These are phyloP conservation scores for Paratinospora sagittata DNA, from an alignment of 164 flowering plant genomes.

Conservation along the genomic window DNA sequence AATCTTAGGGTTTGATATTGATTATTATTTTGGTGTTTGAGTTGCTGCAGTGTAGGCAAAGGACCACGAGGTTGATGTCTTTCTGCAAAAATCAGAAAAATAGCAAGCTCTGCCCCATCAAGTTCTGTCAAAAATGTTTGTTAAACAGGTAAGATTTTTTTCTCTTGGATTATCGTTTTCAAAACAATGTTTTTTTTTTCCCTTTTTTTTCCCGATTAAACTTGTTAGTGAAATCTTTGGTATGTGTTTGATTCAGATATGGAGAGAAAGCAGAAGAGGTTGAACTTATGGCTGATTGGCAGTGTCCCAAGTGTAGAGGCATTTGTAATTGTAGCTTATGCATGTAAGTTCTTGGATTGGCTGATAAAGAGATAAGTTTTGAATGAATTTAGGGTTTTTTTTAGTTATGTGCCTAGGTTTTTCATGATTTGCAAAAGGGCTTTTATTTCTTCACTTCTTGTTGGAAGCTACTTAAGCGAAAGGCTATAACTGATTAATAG, in stretches of 20 bases:
- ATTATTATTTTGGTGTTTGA: slow-evolving; percentile 8
- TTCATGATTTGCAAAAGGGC: neutral
- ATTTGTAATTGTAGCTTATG: slow-evolving; percentile 87
- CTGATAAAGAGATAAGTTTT: no score
- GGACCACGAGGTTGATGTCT: slow-evolving; percentile 44
- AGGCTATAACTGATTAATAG: no score
- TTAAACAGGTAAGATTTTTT: slow-evolving; percentile 52
- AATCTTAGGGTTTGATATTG: no score
- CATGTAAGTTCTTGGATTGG: slow-evolving; percentile 44
- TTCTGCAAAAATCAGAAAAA: slow-evolving; percentile 41
- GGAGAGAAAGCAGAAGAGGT: slow-evolving; percentile 79
- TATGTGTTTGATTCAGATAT: slow-evolving; percentile 34
- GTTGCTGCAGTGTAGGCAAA: slow-evolving; percentile 72
- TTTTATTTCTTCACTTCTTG: neutral
- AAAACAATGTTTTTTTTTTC: neutral
- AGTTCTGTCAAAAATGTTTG: slow-evolving; percentile 66
- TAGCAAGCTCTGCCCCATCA: slow-evolving; percentile 43
- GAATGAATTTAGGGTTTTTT: no score
- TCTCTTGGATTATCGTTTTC: neutral
- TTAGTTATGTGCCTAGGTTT: neutral
- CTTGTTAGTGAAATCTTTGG: neutral
- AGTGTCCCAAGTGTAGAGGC: slow-evolving; percentile 80
- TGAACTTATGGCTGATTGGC: slow-evolving; percentile 43
- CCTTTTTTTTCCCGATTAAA: no score
- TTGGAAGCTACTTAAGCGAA: no score